phyloP scores from a whole-genome alignment of 1,284 basidiomycete species.

The Hymenochaete sp. region DNA sequence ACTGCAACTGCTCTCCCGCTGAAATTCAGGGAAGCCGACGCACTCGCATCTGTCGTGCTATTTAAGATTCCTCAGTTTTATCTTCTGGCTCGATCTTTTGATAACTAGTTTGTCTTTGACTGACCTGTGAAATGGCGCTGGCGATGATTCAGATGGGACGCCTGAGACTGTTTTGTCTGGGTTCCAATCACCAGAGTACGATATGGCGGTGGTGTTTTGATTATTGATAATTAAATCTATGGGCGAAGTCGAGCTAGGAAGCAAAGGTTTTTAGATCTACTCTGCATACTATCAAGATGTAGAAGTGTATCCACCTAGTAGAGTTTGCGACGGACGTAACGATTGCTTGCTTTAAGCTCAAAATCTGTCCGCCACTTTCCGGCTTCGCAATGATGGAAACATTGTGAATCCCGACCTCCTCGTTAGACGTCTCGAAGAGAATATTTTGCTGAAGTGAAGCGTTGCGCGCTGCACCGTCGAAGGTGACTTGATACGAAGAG shows the following conservation, averaged over 20 bases:
- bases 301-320: constrained; percentile 15
- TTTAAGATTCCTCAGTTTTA: too few relatives aligned
- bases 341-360: constrained; percentile 21
- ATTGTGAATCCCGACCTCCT: constrained; percentile 18
- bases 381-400: constrained; percentile 22
- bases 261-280: background rate
- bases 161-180: constrained; percentile 7
- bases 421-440: constrained; percentile 17
- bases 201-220: constrained; percentile 11
- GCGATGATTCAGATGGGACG: constrained; percentile 6
- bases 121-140: constrained; percentile 10
- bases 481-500: constrained; percentile 24
- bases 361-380: constrained; percentile 13
- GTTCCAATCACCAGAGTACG: constrained; percentile 9
- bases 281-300: background rate
- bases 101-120: too few relatives aligned
- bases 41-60: constrained; percentile 2
- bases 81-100: too few relatives aligned
- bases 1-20: constrained; percentile 12
- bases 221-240: constrained; percentile 1
- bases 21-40: constrained; percentile 14
- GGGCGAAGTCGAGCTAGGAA: constrained; percentile 1
- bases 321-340: constrained; percentile 18
- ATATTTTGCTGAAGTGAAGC: constrained; percentile 10
- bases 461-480: constrained; percentile 23